Conservation (phyloP, 2,329 filamentous ascomycete species). For the Alternaria brassicae region DNA sequence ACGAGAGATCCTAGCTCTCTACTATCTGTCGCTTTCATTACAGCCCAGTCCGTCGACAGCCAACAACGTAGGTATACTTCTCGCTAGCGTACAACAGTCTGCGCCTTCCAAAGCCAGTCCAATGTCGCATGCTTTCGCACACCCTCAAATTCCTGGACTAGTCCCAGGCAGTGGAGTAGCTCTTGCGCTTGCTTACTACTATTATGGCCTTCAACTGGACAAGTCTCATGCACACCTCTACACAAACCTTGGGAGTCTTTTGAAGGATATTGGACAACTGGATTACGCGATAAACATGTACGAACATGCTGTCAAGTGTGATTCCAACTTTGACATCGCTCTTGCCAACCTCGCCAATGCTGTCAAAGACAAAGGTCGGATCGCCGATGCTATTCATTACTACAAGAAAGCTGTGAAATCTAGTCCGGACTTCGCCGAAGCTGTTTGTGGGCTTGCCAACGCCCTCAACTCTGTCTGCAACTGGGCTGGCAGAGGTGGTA, state of each 20-base stretch:
- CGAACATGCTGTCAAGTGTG: constrained; percentile 88
- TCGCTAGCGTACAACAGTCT: constrained; percentile 89
- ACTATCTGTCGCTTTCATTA: constrained; percentile 92
- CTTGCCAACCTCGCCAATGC: constrained; percentile 96
- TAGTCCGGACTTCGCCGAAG: constrained; percentile 96
- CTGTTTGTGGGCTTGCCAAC: constrained; percentile 93
- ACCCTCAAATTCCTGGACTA: constrained; percentile 73
- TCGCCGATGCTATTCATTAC: constrained; percentile 89
- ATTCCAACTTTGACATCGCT: constrained; percentile 95
- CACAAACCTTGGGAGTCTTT: constrained; percentile 90
- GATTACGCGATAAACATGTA: constrained; percentile 96
- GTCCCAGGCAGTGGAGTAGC: constrained; percentile 84
- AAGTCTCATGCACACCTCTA: constrained; percentile 92
- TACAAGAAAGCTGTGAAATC: constrained; percentile 88
- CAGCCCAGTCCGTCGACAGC: constrained; percentile 97
- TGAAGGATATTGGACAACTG: constrained; percentile 96
- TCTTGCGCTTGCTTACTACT: constrained; percentile 90
- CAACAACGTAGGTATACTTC: constrained; percentile 95
- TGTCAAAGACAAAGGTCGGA: constrained; percentile 93
- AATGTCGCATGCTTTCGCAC: constrained; percentile 47
- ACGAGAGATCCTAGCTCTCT: constrained; percentile 89
- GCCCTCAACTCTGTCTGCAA: constrained; percentile 96
- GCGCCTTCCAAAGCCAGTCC: constrained; percentile 53
- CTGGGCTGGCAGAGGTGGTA: constrained; percentile 88
- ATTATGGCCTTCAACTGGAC: constrained; percentile 89